phyloP scores from a whole-genome alignment of 129 eudicot genomes.

The Silybum marianum region DNA sequence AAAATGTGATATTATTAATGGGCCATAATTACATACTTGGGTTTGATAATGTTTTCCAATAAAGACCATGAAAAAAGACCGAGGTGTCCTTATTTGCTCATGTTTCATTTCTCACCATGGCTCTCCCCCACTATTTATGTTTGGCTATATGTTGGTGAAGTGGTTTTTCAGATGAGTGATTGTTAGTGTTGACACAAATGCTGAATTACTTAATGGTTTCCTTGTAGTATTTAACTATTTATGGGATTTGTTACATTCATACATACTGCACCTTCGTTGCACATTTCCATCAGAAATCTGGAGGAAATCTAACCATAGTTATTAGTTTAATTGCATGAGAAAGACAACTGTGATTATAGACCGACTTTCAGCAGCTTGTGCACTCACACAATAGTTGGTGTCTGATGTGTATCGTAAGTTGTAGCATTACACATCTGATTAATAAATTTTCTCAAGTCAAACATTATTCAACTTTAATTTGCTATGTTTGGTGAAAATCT shows the following conservation, averaged over 20 bases:
- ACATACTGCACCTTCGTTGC: neutral
- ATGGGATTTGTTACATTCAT: neutral
- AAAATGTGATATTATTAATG: neutral
- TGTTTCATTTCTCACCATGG: neutral
- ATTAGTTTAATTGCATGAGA: neutral
- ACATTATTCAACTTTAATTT: too few species aligned
- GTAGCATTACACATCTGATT: too few species aligned
- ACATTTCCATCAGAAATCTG: neutral
- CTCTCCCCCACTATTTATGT: neutral
- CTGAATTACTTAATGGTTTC: neutral
- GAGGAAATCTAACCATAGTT: neutral
- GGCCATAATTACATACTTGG: neutral
- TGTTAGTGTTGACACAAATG: neutral
- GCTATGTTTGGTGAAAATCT: too few species aligned
- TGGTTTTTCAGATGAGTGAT: neutral
- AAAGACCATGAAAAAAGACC: neutral
- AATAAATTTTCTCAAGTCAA: too few species aligned
- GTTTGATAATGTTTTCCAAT: neutral
- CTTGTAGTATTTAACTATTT: neutral
- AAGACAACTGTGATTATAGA: neutral
- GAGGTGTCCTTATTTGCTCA: neutral
- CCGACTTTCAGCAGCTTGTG: neutral
- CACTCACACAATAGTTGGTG: too few species aligned
- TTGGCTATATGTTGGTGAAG: neutral
- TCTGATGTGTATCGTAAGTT: too few species aligned